Percentiles rank a stretch among this genome's conserved stretches.
These are phyloP conservation scores for Ogataea zsoltii DNA, from an alignment of 805 yeast species.

Conservation along the genomic window DNA sequence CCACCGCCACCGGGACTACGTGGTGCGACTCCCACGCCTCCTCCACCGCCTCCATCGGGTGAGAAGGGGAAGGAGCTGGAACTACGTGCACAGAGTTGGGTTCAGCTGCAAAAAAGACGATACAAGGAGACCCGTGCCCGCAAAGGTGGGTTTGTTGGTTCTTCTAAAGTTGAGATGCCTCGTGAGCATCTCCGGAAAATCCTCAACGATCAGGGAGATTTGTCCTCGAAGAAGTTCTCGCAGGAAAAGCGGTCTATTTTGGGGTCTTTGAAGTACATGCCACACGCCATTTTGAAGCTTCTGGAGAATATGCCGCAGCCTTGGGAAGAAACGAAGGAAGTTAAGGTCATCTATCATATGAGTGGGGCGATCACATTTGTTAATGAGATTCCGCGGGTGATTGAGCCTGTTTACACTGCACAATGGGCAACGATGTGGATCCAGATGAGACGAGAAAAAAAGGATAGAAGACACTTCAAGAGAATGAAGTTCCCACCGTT, in stretches of 20 bases:
- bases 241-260: constrained; percentile 84
- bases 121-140: constrained; percentile 40
- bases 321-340: constrained; percentile 89
- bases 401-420: constrained; percentile 86
- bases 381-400: constrained; percentile 87
- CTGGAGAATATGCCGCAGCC: constrained; percentile 98
- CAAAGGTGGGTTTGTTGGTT: constrained; percentile 50
- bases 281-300: constrained; percentile 88
- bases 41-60: constrained; percentile 37
- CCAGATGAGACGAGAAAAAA: constrained; percentile 90
- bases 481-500: constrained; percentile 94
- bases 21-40: neutral
- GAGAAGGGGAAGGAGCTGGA: constrained; percentile 32
- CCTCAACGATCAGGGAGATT: constrained; percentile 79
- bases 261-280: constrained; percentile 92
- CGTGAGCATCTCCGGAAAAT: constrained; percentile 90
- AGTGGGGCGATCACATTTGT: constrained; percentile 96
- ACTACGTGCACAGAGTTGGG: constrained; percentile 57
- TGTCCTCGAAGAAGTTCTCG: constrained; percentile 74
- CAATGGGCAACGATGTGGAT: constrained; percentile 96
- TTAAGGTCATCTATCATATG: constrained; percentile 82
- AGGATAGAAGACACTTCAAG: constrained; percentile 85
- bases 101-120: constrained; percentile 58
- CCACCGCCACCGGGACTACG: constrained; percentile 35
- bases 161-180: constrained; percentile 80